phyloP scores from a whole-genome alignment of 73 alveolate species.

The Diophrys appendiculata region DNA sequence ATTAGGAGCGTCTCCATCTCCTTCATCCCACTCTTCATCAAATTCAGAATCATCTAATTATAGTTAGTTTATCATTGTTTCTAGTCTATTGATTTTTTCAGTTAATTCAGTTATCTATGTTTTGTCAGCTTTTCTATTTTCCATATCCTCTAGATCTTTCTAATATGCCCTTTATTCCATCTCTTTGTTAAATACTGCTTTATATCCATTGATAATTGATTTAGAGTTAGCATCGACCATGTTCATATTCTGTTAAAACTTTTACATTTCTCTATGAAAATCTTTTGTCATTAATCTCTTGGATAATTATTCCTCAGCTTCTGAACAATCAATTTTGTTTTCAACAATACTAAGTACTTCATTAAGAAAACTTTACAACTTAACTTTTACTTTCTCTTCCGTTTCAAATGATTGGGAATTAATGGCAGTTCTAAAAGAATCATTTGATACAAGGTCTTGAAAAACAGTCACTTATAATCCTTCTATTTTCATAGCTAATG shows the following conservation, averaged over 20 bases:
- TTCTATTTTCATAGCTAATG: background rate
- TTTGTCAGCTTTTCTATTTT: conserved; percentile 14
- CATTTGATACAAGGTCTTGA: conserved; percentile 11
- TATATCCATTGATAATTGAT: conserved; percentile 20
- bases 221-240: conserved; percentile 1
- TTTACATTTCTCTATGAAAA: conserved; percentile 14
- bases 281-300: conserved; percentile 1
- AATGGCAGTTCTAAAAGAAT: conserved; percentile 1
- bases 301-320: background rate
- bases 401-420: background rate
- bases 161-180: conserved; percentile 36
- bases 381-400: conserved; percentile 8
- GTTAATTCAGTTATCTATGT: conserved; percentile 10
- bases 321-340: conserved; percentile 1
- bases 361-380: conserved; percentile 9
- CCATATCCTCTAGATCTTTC: conserved; percentile 17
- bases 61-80: background rate
- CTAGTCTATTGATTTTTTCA: conserved; percentile 29
- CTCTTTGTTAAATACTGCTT: conserved; percentile 25
- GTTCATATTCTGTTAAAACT: background rate
- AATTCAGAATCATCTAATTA: background rate
- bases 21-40: conserved; percentile 5
- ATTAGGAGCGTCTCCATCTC: background rate
- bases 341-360: background rate
- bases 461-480: background rate